Percentiles rank a stretch among this genome's conserved stretches.
These are phyloP conservation scores for Meyerozyma elateridarum DNA, from an alignment of 1,139 yeast species.

Conservation along the genomic window DNA sequence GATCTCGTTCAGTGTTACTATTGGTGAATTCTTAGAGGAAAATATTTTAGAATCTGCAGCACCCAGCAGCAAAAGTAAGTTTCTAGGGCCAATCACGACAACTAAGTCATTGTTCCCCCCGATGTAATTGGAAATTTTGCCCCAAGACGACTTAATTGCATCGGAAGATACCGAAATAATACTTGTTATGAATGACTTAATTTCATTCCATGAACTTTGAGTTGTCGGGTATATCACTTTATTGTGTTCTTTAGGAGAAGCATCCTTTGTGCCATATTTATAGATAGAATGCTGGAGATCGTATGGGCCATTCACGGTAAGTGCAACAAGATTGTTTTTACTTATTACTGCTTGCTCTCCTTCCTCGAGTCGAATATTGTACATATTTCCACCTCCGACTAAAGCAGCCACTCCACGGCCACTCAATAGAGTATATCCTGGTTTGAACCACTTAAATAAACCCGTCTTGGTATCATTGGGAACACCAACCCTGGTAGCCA, in stretches of 20 bases:
- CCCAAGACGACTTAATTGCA: too few species aligned
- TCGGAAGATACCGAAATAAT: too few species aligned
- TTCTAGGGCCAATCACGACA: constrained; percentile 52
- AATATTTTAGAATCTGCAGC: constrained; percentile 6
- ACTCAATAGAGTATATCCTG: constrained; percentile 44
- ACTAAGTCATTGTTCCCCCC: constrained; percentile 39
- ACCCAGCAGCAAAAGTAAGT: constrained; percentile 44
- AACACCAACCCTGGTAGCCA: constrained; percentile 23
- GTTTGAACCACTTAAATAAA: constrained; percentile 24
- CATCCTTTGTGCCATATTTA: constrained; percentile 13
- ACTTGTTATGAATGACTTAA: too few species aligned
- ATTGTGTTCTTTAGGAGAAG: not conserved
- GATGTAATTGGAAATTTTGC: constrained; percentile 20
- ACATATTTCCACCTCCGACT: constrained; percentile 55
- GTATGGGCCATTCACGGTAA: constrained; percentile 48
- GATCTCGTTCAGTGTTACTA: not conserved
- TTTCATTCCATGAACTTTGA: too few species aligned
- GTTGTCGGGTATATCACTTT: too few species aligned
- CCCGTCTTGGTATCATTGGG: constrained; percentile 30
- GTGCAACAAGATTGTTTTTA: constrained; percentile 43
- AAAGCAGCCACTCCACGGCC: constrained; percentile 59
- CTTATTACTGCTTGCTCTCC: constrained; percentile 49
- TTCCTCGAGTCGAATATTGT: constrained; percentile 39
- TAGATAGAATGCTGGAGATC: constrained; percentile 37
- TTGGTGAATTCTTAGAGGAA: not conserved